Base-by-base conservation (phyloP, 345 rosid species). In the Durio zibethinus region DNA sequence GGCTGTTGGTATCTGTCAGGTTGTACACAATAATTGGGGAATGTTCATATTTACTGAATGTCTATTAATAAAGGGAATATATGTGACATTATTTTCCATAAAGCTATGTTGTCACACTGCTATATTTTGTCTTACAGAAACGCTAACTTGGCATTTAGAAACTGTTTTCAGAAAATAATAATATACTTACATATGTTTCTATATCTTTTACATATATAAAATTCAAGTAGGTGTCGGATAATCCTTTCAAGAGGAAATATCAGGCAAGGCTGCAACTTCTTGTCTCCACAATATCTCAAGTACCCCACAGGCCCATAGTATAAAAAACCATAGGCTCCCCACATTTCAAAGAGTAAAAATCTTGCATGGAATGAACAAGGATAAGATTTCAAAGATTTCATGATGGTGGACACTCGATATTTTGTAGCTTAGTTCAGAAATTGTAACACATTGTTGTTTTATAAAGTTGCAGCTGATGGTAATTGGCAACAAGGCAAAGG, bases 221-320 rank as follows among this genome's bases (percentile, higher is more conserved):
- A 31, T 27, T 15, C 40, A 16, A 8, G 1, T 35, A 33, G 42
- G 7, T 2, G 11, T 33, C 25, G 7, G 21, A 62, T 29, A 62
- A 62, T 31, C 20, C 33, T 18, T 63, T 33, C 10, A 33, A 33
- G 43, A 33, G 68, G 68, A 63, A 33, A 7, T 23, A 63, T 27
- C n/a, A 62, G 40, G 2, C 3, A 31, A 33, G 21, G 23, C 43
- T 33, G 42, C 68, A 63, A 21, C 18, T 59, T 59, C 77, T 63
- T 18, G 56, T 68, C 48, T 68, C 56, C 27, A 7, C 56, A 45
- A 47, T 62, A 52, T 76, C 82, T 67, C 53, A 57, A 25, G 56
- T 74, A 57, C 67, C n/a, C 74, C 70, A 78, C 74, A 69, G 31
- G 54, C n/a, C 74, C 70, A 78, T 70, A 69, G 31, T 70, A 59